phyloP scores from a whole-genome alignment of 2,329 filamentous ascomycete genomes.

The Chaetomium globosum region DNA sequence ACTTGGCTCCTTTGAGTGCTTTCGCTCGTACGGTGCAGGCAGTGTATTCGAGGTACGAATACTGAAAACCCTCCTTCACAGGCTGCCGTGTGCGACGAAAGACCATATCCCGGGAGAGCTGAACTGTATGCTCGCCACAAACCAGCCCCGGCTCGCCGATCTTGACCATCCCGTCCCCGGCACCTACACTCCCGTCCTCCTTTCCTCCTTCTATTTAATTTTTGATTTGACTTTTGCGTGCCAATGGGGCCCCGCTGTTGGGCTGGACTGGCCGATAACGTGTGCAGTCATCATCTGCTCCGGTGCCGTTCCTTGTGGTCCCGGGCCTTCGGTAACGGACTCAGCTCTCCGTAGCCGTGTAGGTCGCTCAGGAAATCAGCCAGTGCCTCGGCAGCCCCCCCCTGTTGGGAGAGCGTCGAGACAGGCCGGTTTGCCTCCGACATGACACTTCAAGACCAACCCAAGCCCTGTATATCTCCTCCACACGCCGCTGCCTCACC shows the following conservation, averaged over 20 bases:
- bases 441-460: conserved; percentile 29
- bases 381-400: conserved; percentile 8
- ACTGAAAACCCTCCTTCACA: not conserved
- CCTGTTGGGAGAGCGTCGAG: conserved; percentile 14
- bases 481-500: conserved; percentile 10
- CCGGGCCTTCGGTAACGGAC: conserved; percentile 16
- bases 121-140: not conserved
- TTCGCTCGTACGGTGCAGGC: not conserved
- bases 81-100: not conserved
- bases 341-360: conserved; percentile 10
- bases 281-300: conserved; percentile 20
- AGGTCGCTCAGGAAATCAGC: not conserved
- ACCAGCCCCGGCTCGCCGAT: conserved; percentile 7
- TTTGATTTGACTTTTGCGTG: conserved; percentile 3
- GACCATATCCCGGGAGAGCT: not conserved
- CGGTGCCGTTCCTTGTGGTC: conserved; percentile 1
- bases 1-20: not conserved
- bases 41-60: not conserved
- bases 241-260: conserved; percentile 32
- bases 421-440: conserved; percentile 17
- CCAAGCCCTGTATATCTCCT: conserved; percentile 26
- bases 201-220: not conserved
- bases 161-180: conserved; percentile 1
- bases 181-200: no score
- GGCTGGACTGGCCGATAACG: conserved; percentile 23